These are phyloP conservation scores for Kwoniella pini DNA, from an alignment of 768 basidiomycete species.

Conservation along the genomic window DNA sequence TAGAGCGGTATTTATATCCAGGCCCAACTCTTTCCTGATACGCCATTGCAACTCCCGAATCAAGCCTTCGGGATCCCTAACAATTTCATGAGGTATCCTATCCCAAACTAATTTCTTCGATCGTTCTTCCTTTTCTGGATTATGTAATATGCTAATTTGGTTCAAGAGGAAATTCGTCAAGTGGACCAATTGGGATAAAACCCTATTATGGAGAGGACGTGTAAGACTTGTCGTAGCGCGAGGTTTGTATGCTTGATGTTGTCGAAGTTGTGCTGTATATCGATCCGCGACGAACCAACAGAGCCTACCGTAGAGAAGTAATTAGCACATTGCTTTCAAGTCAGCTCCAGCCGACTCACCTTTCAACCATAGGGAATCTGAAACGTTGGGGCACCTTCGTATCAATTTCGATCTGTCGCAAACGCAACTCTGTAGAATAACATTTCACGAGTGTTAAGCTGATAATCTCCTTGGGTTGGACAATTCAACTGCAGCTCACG, in stretches of 20 bases:
- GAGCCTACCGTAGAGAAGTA: too few relatives aligned
- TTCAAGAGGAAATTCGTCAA: constrained; percentile 77
- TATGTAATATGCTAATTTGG: constrained; percentile 72
- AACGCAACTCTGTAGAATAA: constrained; percentile 67
- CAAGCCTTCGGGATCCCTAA: constrained; percentile 77
- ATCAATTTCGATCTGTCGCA: constrained; percentile 86
- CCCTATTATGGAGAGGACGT: constrained; percentile 57
- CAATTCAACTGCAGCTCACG: constrained; percentile 59
- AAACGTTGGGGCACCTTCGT: constrained; percentile 93
- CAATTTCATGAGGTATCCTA: constrained; percentile 73
- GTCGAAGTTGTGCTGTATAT: constrained; percentile 67
- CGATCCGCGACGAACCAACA: constrained; percentile 90
- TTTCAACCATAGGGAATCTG: constrained; percentile 77
- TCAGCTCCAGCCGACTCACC: constrained; percentile 56
- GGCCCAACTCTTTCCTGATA: constrained; percentile 56
- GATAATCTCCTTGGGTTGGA: neutral
- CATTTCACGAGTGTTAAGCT: neutral
- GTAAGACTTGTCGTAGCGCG: constrained; percentile 8
- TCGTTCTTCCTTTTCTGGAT: constrained; percentile 62
- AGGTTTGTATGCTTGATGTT: constrained; percentile 32
- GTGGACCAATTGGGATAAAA: constrained; percentile 69
- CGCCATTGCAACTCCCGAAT: constrained; percentile 88
- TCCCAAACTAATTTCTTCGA: constrained; percentile 77
- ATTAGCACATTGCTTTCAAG: too few relatives aligned
- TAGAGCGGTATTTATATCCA: neutral